Base-by-base conservation (phyloP, 805 yeast species). In the Starmerella sirachaensis region DNA sequence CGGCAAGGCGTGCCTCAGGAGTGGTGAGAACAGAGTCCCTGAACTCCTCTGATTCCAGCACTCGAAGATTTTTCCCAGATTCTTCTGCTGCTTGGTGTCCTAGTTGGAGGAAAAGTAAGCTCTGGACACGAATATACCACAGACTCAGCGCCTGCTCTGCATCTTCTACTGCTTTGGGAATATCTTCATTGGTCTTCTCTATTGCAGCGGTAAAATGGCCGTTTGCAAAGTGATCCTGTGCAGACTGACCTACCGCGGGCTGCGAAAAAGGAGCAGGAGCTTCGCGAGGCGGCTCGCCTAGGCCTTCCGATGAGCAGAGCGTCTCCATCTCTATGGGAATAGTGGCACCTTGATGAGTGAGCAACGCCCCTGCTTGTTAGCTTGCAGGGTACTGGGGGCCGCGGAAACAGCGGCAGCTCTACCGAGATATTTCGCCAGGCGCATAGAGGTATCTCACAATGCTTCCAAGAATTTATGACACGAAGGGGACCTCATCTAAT, bases 21-120 rank as follows among this genome's bases (percentile, higher is more conserved):
- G 50, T 47, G 24, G 40, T 36, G 5, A 53, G 54, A 10, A 47
- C 32, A 18, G 47, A 46, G 5, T 12, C 12, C 4, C 20, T 23
- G 18, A 23, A 26, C 14, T 30, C 39, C 3, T 18, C 29, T 6
- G 18, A 10, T 16, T 39, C 38, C 8, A 59, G 41, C n/a, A 51
- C 58, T 3, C 47, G 48, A 5, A 61, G 42, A 22, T 45, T 38
- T 3, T 40, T 38, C 9, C 50, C 46, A 22, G 59, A 60, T 26
- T 57, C 59, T 13, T 53, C 52, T 3, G 62, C 63, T 1, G 55
- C 54, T 13, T 45, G 40, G 29, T 42, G 31, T 9, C 50, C 52
- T 13, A 49, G 45, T 16, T 51, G 43, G 17, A 57, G 51, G n/a
- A 40, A 28, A n/a, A 58, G 43, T 26, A 58, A 38, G 29, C 54